Percentiles rank a stretch among this genome's conserved stretches.
Evolutionary conservation across 441 rosid species (phyloP).

Genomic region (Pelargonium hybrid): DNA sequence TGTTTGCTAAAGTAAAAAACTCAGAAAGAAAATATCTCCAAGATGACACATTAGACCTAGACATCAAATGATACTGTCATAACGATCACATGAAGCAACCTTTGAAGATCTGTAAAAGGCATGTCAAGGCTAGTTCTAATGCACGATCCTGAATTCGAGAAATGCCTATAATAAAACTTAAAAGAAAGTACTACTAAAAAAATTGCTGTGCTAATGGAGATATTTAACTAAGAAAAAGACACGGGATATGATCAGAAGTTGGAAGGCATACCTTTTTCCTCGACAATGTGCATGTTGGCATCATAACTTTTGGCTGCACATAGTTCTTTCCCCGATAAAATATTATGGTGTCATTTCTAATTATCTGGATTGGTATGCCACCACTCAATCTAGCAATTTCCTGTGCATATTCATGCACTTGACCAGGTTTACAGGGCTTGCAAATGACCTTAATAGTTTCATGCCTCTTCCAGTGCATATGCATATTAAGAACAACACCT

Average conservation of each 20-base stretch:
- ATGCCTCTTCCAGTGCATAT: conserved; percentile 83
- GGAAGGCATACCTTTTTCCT: conserved; percentile 49
- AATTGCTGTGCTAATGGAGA: background rate
- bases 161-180: background rate
- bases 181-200: background rate
- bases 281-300: conserved; percentile 79
- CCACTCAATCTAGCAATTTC: conserved; percentile 87
- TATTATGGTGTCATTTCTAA: conserved; percentile 60
- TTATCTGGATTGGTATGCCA: conserved; percentile 64
- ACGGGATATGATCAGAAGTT: background rate
- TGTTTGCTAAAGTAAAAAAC: background rate
- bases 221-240: background rate
- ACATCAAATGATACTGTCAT: background rate
- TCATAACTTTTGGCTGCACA: conserved; percentile 85
- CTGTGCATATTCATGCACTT: conserved; percentile 48
- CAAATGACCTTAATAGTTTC: conserved; percentile 88
- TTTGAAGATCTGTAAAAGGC: background rate
- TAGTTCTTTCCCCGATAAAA: conserved; percentile 87
- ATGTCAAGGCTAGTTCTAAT: conserved; percentile 1
- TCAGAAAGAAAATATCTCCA: background rate
- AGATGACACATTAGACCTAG: background rate
- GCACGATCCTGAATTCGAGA: background rate
- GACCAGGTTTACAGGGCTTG: conserved; percentile 74
- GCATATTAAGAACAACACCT: conserved; percentile 87
- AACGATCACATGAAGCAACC: background rate